Evolutionary conservation across 2,329 filamentous ascomycete genomes (phyloP).

Genomic region (Monascus ruber): DNA sequence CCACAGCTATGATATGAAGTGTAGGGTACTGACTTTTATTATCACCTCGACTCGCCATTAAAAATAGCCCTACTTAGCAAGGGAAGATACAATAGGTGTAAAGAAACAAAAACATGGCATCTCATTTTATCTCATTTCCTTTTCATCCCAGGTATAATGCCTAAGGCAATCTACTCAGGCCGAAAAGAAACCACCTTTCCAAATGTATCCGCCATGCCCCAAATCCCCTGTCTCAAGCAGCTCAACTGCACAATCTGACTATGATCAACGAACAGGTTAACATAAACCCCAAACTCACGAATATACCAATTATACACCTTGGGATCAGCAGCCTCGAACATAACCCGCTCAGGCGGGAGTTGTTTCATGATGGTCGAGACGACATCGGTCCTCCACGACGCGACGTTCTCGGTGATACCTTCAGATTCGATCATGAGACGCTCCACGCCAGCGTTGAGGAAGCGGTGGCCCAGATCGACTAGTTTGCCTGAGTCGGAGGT

Average conservation of each 20-base stretch:
- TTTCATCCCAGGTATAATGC: background rate
- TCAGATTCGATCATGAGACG: slow-evolving; percentile 50
- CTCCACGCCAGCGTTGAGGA: slow-evolving; percentile 43
- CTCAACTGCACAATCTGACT: slow-evolving; percentile 47
- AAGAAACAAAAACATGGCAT: background rate
- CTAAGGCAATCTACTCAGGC: slow-evolving; percentile 8
- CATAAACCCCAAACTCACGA: slow-evolving; percentile 45
- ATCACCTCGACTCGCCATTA: too few species aligned
- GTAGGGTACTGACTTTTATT: too few species aligned
- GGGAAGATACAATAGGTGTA: too few species aligned
- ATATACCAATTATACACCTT: slow-evolving; percentile 48
- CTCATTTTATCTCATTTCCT: too few species aligned
- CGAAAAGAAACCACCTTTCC: slow-evolving; percentile 39
- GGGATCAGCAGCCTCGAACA: slow-evolving; percentile 49
- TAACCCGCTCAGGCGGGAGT: slow-evolving; percentile 41
- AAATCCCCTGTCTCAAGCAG: slow-evolving; percentile 42
- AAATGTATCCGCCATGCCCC: slow-evolving; percentile 46
- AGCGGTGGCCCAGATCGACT: slow-evolving; percentile 38
- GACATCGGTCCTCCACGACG: slow-evolving; percentile 44
- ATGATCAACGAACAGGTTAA: slow-evolving; percentile 48
- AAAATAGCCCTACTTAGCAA: too few species aligned
- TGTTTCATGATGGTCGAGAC: slow-evolving; percentile 43
- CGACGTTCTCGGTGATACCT: slow-evolving; percentile 48
- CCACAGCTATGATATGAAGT: too few species aligned
- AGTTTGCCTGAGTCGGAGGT: slow-evolving; percentile 40